Evolutionary conservation across 805 yeast genomes (phyloP).

Genomic region (Yarrowia hollandica): DNA sequence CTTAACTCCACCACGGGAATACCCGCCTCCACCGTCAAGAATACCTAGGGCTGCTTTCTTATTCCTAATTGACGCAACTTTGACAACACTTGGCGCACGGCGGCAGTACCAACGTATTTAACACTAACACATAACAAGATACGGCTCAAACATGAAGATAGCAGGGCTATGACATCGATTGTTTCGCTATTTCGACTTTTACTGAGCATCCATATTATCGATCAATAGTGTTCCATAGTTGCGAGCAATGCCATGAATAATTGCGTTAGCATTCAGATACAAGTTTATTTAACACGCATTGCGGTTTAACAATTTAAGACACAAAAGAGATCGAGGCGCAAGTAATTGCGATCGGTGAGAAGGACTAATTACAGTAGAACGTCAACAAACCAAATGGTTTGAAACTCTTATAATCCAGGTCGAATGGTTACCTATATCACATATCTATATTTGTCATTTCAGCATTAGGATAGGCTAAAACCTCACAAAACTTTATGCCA

Average conservation of each 20-base stretch:
- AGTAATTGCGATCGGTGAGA: background rate
- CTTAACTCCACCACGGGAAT: too few species aligned
- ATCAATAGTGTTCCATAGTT: background rate
- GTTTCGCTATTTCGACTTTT: too few species aligned
- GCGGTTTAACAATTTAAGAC: background rate
- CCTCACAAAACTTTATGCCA: too few species aligned
- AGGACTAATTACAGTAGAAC: background rate
- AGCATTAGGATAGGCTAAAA: too few species aligned
- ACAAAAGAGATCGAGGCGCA: background rate
- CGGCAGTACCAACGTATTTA: background rate
- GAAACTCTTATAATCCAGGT: too few species aligned
- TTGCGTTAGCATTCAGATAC: conserved; percentile 1
- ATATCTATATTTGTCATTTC: too few species aligned
- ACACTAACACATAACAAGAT: background rate
- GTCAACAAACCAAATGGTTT: too few species aligned
- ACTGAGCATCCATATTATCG: too few species aligned
- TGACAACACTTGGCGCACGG: conserved; percentile 2
- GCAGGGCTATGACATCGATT: too few species aligned
- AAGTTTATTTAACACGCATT: background rate
- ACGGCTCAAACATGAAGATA: background rate
- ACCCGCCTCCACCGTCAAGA: too few species aligned
- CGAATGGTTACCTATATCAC: too few species aligned
- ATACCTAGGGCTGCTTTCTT: too few species aligned
- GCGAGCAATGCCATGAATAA: background rate
- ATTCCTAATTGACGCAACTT: conserved; percentile 4